Evolutionary conservation across 2,329 filamentous ascomycete genomes (phyloP).

Genomic region (Microdochium trichocladiopsis): DNA sequence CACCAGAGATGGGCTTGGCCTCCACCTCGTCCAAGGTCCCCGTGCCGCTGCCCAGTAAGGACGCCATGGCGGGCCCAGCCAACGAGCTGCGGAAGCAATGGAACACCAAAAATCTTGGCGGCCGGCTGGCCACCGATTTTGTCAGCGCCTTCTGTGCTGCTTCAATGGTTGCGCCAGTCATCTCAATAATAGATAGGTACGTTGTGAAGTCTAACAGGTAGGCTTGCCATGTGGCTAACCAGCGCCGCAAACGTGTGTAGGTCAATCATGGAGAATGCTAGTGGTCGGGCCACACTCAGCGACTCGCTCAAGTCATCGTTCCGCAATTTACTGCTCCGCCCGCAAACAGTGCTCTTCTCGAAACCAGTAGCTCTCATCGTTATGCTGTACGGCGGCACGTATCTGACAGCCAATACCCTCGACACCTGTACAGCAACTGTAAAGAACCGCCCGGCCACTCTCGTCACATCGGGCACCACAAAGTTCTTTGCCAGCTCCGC

Average conservation of each 20-base stretch:
- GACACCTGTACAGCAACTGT: conserved; percentile 71
- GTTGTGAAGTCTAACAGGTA: not conserved
- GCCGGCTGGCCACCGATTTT: conserved; percentile 61
- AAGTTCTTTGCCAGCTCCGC: conserved; percentile 77
- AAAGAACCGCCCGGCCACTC: conserved; percentile 44
- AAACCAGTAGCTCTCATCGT: conserved; percentile 64
- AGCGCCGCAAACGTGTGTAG: conserved; percentile 26
- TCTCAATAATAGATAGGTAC: conserved; percentile 82
- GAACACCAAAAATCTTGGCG: conserved; percentile 69
- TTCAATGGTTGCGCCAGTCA: conserved; percentile 71
- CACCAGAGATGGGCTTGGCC: not conserved
- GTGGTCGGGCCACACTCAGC: conserved; percentile 53
- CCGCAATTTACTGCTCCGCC: conserved; percentile 46
- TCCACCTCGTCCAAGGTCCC: not conserved
- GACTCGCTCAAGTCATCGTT: conserved; percentile 54
- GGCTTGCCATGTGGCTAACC: conserved; percentile 2
- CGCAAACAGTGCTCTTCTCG: conserved; percentile 54
- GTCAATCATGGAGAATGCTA: conserved; percentile 78
- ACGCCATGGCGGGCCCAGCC: not conserved
- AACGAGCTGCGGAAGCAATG: conserved; percentile 33
- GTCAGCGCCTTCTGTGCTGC: conserved; percentile 65
- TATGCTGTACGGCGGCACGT: conserved; percentile 80
- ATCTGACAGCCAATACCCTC: conserved; percentile 79
- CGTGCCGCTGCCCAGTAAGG: not conserved
- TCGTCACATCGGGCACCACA: conserved; percentile 63